Conservation (phyloP, 805 yeast species). For the Candida multigemmis region DNA sequence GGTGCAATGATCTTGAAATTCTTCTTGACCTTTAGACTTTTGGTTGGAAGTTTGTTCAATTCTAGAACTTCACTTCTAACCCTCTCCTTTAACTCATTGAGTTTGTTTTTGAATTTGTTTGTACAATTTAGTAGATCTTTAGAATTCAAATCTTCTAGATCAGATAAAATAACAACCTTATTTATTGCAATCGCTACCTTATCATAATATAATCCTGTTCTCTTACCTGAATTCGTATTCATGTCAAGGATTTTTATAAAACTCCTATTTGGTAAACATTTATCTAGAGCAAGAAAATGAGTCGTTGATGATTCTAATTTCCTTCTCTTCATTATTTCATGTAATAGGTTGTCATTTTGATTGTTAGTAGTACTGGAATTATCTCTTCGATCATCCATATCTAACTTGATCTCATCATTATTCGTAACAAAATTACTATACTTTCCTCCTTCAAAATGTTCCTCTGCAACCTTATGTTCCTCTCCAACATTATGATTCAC, state of each 20-base stretch:
- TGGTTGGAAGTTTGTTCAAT: constrained; percentile 4
- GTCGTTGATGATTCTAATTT: constrained; percentile 12
- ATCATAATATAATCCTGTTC: constrained; percentile 14
- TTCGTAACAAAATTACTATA: constrained; percentile 4
- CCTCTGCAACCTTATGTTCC: constrained; percentile 2
- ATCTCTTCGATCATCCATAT: constrained; percentile 7
- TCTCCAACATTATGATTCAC: constrained; percentile 14
- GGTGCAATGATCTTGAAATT: constrained; percentile 21
- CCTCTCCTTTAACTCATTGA: constrained; percentile 10
- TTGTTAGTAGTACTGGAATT: background rate
- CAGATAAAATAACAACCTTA: constrained; percentile 23
- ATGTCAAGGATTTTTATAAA: constrained; percentile 48
- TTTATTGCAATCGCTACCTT: constrained; percentile 24
- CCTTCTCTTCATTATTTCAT: background rate
- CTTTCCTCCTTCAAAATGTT: constrained; percentile 5
- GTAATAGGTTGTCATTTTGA: constrained; percentile 1
- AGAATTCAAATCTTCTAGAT: constrained; percentile 7
- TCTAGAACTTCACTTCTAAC: constrained; percentile 10
- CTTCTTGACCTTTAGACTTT: constrained; percentile 9
- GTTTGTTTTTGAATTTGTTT: no score
- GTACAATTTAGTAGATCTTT: constrained; percentile 7
- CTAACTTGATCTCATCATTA: constrained; percentile 11
- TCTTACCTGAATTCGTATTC: constrained; percentile 11
- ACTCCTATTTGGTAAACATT: constrained; percentile 59
- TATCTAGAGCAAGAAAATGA: constrained; percentile 72